Evolutionary conservation across 257 asterid species (phyloP), one percentile per base, ranked within the genome.

Genomic region (Euphrasia confusa): DNA sequence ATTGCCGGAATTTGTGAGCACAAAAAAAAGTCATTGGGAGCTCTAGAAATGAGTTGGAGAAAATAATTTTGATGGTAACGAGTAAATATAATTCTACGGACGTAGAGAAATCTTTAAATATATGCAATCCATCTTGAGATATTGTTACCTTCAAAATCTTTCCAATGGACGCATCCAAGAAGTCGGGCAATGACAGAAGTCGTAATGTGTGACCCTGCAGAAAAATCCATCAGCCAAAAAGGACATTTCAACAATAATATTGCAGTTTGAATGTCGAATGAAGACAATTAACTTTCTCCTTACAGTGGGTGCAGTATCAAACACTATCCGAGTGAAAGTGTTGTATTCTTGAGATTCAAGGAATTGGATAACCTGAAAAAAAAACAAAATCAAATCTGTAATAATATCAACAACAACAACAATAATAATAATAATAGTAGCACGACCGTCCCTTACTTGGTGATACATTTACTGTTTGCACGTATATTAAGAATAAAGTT

Each of bases 221-320:
- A 54, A 59, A 63, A 68, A 66, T 54, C 17, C 67, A 59, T 77
- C 58, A 82, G 69, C 53, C 0, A 9, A 35, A 39, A 72, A 39
- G 27, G 56, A 68, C 37, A 30, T 58, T 33, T 53, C 21, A 48
- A 68, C 10, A 76, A 30, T 30, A 42, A 42, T 2, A 42, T 33
- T 5, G 45, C 21, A 67, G 30, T 44, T 12, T 60, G 67, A 69
- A 39, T 60, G 24, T 12, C 58, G 67, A 69, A 39, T 60, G 24
- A 27, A 68, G 17, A 64, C 28, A 63, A 70, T 35, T 18, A 35
- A 40, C 32, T 12, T 44, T 60, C 44, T 68, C 68, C 96, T 83
- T 72, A 93, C 99, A 78, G 97, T 93, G 35, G 99, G 99, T 64
- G 97, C 99, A 17, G 99, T 93, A 65, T 93, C 99, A 62, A 93